Base-by-base conservation (phyloP, 768 basidiomycete genomes). In the Leucocoprinus leucothites region DNA sequence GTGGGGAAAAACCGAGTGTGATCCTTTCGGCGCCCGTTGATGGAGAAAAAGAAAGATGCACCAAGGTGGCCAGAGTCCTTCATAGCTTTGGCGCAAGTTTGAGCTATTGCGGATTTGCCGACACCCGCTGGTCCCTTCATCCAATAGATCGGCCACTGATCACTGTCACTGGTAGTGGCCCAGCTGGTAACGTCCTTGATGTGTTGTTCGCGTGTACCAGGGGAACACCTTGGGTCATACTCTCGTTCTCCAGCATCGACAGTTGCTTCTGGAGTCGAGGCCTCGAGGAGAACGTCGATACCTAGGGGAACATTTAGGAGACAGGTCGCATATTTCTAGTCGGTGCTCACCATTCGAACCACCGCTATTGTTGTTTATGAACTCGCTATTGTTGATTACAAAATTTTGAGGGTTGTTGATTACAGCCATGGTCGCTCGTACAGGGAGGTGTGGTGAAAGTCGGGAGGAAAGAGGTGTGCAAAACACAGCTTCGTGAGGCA, bases 51-150 rank as follows among this genome's bases (percentile, higher is more conserved):
- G 43, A 57, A 57, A 11, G 25, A 34, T 0, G 42, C 56, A 14
- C 50, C 56, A 8, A 57, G 56, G 3, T 24, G 44, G 0, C 56
- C 28, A 3, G 28, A 18, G 2, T 24, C 3, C 16, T 35, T 35
- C 3, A 57, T 31, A 1, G 45, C 21, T 16, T 43, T n/a, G 26
- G 41, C 43, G 34, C 50, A 40, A 5, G 56, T 51, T 42, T 51
- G 42, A 4, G 56, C 41, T 1, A 57, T 21, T 6, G 56, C 42
- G 2, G 49, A 51, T 31, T 57, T 57, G 1, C 56, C 50, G 9
- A 51, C 45, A 0, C 56, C 56, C 9, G 56, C 56, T 25, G 44
- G 50, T 1, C 56, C 56, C n/a, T n/a, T n/a, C n/a, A n/a, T 31
- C 43, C 42, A 52, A 46, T 25, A 35, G 11, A 5, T 5, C 11